A percentile compares a stretch with the other conserved stretches of the same genome.
Conservation (phyloP, 768 basidiomycete species). For the Mycena maculata region DNA sequence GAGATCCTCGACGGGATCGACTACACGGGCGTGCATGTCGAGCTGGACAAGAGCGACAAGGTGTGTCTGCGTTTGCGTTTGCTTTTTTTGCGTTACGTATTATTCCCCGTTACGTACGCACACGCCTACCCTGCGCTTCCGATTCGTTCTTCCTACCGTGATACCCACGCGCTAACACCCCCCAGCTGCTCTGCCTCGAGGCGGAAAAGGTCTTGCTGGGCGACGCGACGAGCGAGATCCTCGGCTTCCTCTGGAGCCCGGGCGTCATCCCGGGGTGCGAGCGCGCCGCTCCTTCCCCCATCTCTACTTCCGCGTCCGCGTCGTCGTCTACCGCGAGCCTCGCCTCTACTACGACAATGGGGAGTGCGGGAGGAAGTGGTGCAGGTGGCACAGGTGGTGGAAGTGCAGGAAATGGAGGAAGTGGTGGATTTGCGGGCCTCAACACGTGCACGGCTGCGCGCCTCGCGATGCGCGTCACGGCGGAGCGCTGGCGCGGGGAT, state of each 20-base stretch:
- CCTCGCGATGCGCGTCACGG: constrained; percentile 33
- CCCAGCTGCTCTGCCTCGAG: constrained; percentile 24
- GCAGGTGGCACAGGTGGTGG: not conserved
- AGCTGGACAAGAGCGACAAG: constrained; percentile 30
- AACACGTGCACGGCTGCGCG: constrained; percentile 32
- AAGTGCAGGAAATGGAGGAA: no score
- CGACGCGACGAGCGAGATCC: constrained; percentile 28
- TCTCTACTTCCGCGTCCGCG: not conserved
- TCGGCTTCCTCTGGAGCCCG: constrained; percentile 32
- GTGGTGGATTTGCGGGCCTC: no score
- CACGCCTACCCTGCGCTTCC: no score
- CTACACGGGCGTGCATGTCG: constrained; percentile 33
- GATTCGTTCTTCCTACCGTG: not conserved
- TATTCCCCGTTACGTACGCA: no score
- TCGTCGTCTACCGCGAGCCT: no score
- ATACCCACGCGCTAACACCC: not conserved
- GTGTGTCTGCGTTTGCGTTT: constrained; percentile 1
- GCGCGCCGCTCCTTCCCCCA: not conserved
- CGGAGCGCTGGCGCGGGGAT: constrained; percentile 33
- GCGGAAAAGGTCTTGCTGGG: constrained; percentile 24
- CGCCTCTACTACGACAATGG: not conserved
- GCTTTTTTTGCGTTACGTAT: no score
- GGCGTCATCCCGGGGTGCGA: constrained; percentile 26
- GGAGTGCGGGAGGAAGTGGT: not conserved
- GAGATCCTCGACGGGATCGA: constrained; percentile 34